A percentile compares a stretch with the other conserved stretches of the same genome.
Evolutionary conservation across 2,329 filamentous ascomycete species (phyloP).

Genomic region (Aspergillus floridensis): DNA sequence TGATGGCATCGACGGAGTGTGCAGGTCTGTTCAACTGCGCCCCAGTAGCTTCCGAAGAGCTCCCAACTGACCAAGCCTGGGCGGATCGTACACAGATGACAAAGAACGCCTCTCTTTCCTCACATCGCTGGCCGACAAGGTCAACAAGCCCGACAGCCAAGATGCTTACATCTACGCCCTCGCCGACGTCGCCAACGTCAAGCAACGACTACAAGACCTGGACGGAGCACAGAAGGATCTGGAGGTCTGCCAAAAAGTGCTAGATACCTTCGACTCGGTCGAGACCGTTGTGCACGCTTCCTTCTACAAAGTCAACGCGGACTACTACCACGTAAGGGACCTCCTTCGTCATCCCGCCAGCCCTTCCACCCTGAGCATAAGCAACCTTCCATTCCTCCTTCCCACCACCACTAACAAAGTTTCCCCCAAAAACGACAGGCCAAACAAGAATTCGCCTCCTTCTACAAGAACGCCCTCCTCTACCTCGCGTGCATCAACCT

Average conservation of each 20-base stretch:
- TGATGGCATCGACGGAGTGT: constrained; percentile 84
- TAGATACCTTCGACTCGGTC: constrained; percentile 90
- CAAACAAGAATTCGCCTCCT: constrained; percentile 89
- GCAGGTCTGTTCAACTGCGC: constrained; percentile 23
- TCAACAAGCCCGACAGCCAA: constrained; percentile 88
- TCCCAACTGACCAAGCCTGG: not conserved
- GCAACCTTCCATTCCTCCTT: not conserved
- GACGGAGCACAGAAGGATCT: constrained; percentile 84
- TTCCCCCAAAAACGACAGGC: constrained; percentile 42
- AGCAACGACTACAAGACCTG: constrained; percentile 74
- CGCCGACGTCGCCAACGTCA: constrained; percentile 83
- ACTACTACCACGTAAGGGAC: constrained; percentile 75
- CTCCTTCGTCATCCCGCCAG: not conserved
- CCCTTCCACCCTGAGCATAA: too few relatives aligned
- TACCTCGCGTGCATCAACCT: constrained; percentile 96
- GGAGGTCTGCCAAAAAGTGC: constrained; percentile 78
- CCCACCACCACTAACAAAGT: not conserved
- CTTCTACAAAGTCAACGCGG: constrained; percentile 93
- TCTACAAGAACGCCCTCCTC: constrained; percentile 95
- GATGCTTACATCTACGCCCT: constrained; percentile 94
- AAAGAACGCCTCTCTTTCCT: constrained; percentile 83
- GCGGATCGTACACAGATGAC: constrained; percentile 61
- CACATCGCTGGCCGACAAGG: constrained; percentile 76
- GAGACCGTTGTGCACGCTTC: constrained; percentile 93
- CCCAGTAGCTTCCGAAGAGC: not conserved